A percentile compares a stretch with the other conserved stretches of the same genome.
These are phyloP conservation scores for Eucalyptus sp. DNA, from an alignment of 345 rosid genomes.

Conservation along the genomic window DNA sequence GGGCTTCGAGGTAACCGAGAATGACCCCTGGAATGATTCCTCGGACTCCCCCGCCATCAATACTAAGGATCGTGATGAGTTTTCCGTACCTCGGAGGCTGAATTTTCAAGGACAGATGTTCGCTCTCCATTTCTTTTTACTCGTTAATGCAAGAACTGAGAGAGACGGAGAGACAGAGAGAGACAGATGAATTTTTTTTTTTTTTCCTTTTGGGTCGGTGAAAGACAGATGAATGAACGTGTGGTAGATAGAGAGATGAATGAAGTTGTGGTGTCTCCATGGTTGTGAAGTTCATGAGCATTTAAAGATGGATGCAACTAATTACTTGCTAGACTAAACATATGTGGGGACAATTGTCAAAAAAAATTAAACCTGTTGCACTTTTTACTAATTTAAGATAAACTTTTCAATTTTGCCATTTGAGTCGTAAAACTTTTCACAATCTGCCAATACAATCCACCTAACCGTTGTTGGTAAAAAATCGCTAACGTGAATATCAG, in stretches of 20 bases:
- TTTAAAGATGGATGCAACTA: not conserved
- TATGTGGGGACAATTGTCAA: not conserved
- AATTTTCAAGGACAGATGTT: not conserved
- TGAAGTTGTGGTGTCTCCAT: not conserved
- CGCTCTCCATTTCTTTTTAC: not conserved
- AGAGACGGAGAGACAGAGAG: not conserved
- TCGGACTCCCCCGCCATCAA: slow-evolving; percentile 77
- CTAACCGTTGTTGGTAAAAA: not conserved
- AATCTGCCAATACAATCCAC: not conserved
- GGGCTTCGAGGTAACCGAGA: slow-evolving; percentile 53
- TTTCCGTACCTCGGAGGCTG: slow-evolving; percentile 37
- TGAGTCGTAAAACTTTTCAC: too few relatives aligned
- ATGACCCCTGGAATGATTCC: slow-evolving; percentile 61
- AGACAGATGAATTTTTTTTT: not conserved
- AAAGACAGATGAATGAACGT: not conserved
- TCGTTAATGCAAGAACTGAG: not conserved
- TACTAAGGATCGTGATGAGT: slow-evolving; percentile 50
- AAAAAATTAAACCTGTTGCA: fast-evolving
- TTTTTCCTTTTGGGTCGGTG: too few relatives aligned
- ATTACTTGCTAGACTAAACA: not conserved
- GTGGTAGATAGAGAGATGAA: not conserved
- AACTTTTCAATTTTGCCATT: not conserved
- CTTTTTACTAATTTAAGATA: not conserved
- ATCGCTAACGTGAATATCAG: fast-evolving
- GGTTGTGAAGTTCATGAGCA: not conserved